Percentiles rank a stretch among this genome's conserved stretches.
phyloP scores from a whole-genome alignment of 768 basidiomycete genomes.

The Kwoniella pini region DNA sequence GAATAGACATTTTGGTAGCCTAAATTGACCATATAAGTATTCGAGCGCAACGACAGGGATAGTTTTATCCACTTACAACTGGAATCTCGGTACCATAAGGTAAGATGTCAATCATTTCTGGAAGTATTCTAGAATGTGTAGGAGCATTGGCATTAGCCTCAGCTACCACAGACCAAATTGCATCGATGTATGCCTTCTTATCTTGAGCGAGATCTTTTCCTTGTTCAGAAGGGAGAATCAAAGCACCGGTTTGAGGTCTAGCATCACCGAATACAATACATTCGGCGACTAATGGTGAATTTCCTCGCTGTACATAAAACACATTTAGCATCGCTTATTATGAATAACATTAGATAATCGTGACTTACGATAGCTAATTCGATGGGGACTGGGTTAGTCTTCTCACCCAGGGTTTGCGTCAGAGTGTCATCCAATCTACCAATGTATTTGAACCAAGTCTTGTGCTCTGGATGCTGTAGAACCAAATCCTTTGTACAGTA shows the following conservation, averaged over 20 bases:
- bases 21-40: slow-evolving; percentile 24
- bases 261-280: slow-evolving; percentile 63
- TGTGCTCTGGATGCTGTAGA: slow-evolving; percentile 57
- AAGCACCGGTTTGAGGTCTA: slow-evolving; percentile 60
- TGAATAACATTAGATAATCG: not conserved
- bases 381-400: slow-evolving; percentile 64
- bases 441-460: slow-evolving; percentile 59
- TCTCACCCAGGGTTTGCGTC: slow-evolving; percentile 59
- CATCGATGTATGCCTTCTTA: slow-evolving; percentile 54
- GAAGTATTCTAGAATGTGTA: slow-evolving; percentile 60
- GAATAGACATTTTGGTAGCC: slow-evolving; percentile 61
- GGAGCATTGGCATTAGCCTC: slow-evolving; percentile 62
- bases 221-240: slow-evolving; percentile 61
- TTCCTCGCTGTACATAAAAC: slow-evolving; percentile 54
- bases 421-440: slow-evolving; percentile 64
- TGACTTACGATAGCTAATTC: slow-evolving; percentile 58
- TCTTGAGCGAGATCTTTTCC: slow-evolving; percentile 47
- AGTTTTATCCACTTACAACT: slow-evolving; percentile 27
- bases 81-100: slow-evolving; percentile 60
- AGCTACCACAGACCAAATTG: slow-evolving; percentile 59
- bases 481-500: slow-evolving; percentile 65
- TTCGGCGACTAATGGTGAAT: slow-evolving; percentile 59
- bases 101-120: slow-evolving; percentile 61
- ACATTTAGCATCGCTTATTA: not conserved
- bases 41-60: not conserved